These are phyloP conservation scores for Jackrogersella minutella DNA, from an alignment of 495 filamentous ascomycete species.

Conservation along the genomic window DNA sequence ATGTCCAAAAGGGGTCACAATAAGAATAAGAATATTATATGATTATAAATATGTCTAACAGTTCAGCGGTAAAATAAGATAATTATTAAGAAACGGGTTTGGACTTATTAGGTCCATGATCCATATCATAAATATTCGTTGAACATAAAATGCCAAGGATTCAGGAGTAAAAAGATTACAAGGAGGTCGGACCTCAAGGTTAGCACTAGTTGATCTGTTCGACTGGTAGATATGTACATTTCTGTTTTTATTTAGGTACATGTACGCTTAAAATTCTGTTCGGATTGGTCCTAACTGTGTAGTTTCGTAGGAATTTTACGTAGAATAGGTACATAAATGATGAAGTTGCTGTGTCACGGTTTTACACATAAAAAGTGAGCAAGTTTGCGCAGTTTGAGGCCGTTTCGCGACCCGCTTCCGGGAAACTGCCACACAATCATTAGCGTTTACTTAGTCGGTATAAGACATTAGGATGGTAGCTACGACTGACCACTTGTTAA, in stretches of 20 bases:
- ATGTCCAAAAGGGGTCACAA: neutral
- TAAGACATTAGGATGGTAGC: too few relatives aligned
- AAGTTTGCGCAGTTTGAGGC: conserved; percentile 43
- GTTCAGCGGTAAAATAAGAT: too few relatives aligned
- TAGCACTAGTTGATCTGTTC: neutral
- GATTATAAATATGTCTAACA: too few relatives aligned
- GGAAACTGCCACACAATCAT: conserved; percentile 10
- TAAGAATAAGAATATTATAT: too few relatives aligned
- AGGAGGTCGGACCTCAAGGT: conserved; percentile 27
- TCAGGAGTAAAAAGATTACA: conserved; percentile 6
- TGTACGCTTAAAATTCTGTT: neutral
- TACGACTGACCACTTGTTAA: neutral
- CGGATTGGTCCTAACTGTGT: neutral
- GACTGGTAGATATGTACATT: neutral
- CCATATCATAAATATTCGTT: neutral
- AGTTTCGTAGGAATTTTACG: neutral
- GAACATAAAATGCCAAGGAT: neutral
- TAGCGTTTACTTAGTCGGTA: too few relatives aligned
- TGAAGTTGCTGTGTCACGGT: neutral
- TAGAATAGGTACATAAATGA: conserved; percentile 5
- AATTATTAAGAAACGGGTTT: too few relatives aligned
- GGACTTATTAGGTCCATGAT: too few relatives aligned
- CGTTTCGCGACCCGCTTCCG: conserved; percentile 35
- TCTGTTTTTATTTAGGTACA: too few relatives aligned
- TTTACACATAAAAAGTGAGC: conserved; percentile 29